Evolutionary conservation across 768 basidiomycete genomes (phyloP).

Genomic region (Termitomyces titanicus): DNA sequence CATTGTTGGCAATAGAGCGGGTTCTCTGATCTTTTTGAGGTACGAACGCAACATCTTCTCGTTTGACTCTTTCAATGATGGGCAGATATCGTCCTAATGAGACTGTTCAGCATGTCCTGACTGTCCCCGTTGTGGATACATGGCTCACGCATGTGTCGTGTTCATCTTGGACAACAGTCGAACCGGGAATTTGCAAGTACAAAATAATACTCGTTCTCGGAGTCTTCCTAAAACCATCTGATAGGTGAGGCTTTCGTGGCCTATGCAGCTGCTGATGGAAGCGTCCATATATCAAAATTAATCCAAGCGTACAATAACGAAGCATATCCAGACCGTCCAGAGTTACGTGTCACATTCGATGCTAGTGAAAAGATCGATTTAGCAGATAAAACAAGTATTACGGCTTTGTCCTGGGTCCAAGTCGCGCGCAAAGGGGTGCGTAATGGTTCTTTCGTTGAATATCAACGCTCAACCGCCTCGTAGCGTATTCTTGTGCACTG

Average conservation of each 20-base stretch:
- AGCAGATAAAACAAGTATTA: conserved; percentile 42
- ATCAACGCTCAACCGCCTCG: not conserved
- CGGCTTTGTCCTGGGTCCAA: conserved; percentile 56
- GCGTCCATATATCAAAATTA: conserved; percentile 52
- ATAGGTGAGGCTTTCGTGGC: conserved; percentile 58
- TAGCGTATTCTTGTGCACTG: conserved; percentile 57
- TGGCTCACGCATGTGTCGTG: conserved; percentile 67
- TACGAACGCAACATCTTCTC: conserved; percentile 18
- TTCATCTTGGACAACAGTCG: conserved; percentile 46
- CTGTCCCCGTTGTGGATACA: conserved; percentile 42
- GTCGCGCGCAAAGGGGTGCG: conserved; percentile 35
- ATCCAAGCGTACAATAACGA: conserved; percentile 31
- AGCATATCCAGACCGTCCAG: not conserved
- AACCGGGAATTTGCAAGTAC: conserved; percentile 40
- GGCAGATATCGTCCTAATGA: conserved; percentile 22
- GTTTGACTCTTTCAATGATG: not conserved
- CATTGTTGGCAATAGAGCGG: conserved; percentile 66
- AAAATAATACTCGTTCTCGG: not conserved
- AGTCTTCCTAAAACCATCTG: not conserved
- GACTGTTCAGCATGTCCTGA: conserved; percentile 30
- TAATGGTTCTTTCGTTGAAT: not conserved
- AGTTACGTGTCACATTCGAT: conserved; percentile 25
- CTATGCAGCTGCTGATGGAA: conserved; percentile 56
- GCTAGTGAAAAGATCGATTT: conserved; percentile 21
- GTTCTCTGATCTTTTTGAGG: conserved; percentile 59